Evolutionary conservation across 495 filamentous ascomycete species (phyloP), one percentile per base, ranked within the genome.

Genomic region (Tirmania nivea): DNA sequence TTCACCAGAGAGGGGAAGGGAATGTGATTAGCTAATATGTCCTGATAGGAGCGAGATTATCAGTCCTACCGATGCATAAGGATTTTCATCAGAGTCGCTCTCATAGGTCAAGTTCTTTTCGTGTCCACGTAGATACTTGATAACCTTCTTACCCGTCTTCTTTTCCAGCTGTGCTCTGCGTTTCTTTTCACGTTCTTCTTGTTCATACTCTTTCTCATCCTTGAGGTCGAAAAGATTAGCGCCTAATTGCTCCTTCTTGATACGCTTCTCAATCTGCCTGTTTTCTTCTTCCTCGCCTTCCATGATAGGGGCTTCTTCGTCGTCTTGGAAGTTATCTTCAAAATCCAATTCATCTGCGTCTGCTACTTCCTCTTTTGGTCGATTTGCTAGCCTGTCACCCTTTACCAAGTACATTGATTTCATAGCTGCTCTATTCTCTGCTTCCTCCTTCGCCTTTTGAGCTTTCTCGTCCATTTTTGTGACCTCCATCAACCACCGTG

Each of bases 91-190:
- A 12, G 77, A 78, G 49, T 81, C 80, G 54, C 78, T 78, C 42
- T 87, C 84, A 64, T 93, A 94, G 53, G 84, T 79, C 55, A 71
- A 79, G 56, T 90, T 86, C 60, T 82, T 81, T 68, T 97, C 90
- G 49, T 82, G 77, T 68, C 80, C 89, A 60, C 77, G 76, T 2
- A 97, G 69, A 8, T 80, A 76, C 65, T 90, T 94, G 42, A 80
- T 76, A 4, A 84, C 76, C 54, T 73, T 71, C 66, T 88, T 90
- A 10, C 85, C 83, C 19, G 81, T 69, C 45, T 78, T 74, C 59
- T 78, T 78, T 31, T 73, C 69, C 57, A 78, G 73, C 54, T 81
- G 74, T 55, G 78, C 78, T 49, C 84, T 80, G 60, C 72, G 73
- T 66, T 80, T 73, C 60, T 81, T 73, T 56, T 80, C 75, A 10